Evolutionary conservation across 1,284 basidiomycete species (phyloP).

Genomic region (Puccinia coronata): DNA sequence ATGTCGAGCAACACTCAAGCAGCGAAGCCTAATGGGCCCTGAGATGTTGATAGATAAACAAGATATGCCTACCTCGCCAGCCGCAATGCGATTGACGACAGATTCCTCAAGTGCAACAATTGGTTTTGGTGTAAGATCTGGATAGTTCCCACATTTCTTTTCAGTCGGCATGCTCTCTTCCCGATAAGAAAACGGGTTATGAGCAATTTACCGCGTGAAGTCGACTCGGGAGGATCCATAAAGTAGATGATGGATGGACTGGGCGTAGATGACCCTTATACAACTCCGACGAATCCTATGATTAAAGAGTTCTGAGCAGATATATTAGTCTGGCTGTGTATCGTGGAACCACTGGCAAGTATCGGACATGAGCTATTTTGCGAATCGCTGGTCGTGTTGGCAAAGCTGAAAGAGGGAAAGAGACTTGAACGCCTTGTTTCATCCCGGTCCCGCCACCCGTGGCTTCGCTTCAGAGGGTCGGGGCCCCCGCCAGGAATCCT

Average conservation of each 20-base stretch:
- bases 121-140: constrained; percentile 52
- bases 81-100: constrained; percentile 68
- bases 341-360: too few species aligned
- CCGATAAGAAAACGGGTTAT: neutral
- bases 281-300: too few species aligned
- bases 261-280: too few species aligned
- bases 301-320: too few species aligned
- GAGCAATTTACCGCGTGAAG: neutral
- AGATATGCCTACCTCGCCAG: constrained; percentile 63
- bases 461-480: too few species aligned
- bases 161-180: neutral
- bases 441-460: too few species aligned
- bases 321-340: too few species aligned
- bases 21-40: neutral
- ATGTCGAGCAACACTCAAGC: constrained; percentile 4
- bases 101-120: constrained; percentile 62
- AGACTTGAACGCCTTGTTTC: too few species aligned
- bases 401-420: too few species aligned
- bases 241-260: neutral
- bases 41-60: neutral
- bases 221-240: neutral
- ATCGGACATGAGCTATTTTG: too few species aligned
- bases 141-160: neutral
- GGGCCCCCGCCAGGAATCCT: too few species aligned
- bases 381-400: too few species aligned